Evolutionary conservation across 345 rosid genomes (phyloP), one percentile per base, ranked within the genome.

Genomic region (Erysimum cheiranthoides): DNA sequence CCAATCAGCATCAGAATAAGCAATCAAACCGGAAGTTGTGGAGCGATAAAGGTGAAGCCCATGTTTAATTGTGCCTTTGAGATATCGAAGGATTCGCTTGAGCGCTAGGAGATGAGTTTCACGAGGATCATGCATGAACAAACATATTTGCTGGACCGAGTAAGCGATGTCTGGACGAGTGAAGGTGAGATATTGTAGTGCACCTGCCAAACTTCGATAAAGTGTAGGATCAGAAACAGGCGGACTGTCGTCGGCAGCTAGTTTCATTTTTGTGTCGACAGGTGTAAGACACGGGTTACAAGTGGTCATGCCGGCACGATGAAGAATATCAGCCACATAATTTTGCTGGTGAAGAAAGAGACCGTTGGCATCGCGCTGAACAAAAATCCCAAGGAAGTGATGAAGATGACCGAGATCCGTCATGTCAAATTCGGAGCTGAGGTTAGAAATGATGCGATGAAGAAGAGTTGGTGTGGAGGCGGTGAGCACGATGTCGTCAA

Each of bases 351-450:
- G 13, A 0, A 73, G 10, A 17, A 63, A 39, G 0, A 73, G 7
- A 0, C 40, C 39, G 3, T 8, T 18, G 0, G 10, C 3, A 16
- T 61, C 32, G 0, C 47, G 25, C 0, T 4, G 7, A 0, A 72
- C 68, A 1, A n/a, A 2, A 5, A 72, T 72, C 5, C 76, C 68
- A 4, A 72, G 43, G 13, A 72, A 72, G 2, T 72, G n/a, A 3
- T 64, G 52, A 2, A 59, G 11, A 0, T 3, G 18, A 0, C 67
- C 49, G 3, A 49, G 42, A 8, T 66, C 42, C 0, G 56, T 6
- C 35, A 72, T 60, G 0, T 38, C 34, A 47, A 71, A 72, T 36
- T 42, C 6, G 0, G 16, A 42, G 2, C 16, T 42, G 16, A 42
- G 46, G 39, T 1, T 2, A 8, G 39, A 1, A 8, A 45, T 61